Percentiles rank a stretch among this genome's conserved stretches.
These are phyloP conservation scores for Pseudogymnoascus pannorum DNA, from an alignment of 2,329 filamentous ascomycete genomes.

Conservation along the genomic window DNA sequence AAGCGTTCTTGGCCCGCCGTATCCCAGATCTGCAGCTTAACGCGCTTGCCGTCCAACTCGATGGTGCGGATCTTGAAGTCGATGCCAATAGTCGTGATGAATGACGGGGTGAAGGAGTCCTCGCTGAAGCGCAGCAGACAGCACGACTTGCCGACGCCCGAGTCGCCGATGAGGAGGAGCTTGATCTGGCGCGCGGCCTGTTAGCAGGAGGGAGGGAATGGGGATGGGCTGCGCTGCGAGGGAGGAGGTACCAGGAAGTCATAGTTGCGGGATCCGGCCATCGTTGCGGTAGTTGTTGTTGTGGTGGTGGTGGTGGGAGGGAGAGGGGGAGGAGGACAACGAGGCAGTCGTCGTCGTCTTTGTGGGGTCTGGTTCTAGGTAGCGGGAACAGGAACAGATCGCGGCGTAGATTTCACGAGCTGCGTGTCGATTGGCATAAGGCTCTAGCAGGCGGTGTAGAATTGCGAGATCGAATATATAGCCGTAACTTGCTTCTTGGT, in stretches of 20 bases:
- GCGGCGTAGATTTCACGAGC: slow-evolving; percentile 4
- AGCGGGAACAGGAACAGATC: slow-evolving; percentile 5
- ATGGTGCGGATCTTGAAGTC: slow-evolving; percentile 99
- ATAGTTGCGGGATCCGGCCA: slow-evolving; percentile 98
- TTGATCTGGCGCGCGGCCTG: slow-evolving; percentile 52
- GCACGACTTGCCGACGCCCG: slow-evolving; percentile 99
- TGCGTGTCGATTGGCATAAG: neutral
- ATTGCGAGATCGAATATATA: neutral
- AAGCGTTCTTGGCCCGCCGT: slow-evolving; percentile 97
- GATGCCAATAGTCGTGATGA: slow-evolving; percentile 99
- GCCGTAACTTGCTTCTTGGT: neutral
- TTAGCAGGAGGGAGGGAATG: slow-evolving; percentile 19
- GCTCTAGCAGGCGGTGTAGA: neutral
- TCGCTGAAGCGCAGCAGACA: slow-evolving; percentile 95
- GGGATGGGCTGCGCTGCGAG: slow-evolving; percentile 15
- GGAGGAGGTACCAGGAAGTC: slow-evolving; percentile 78
- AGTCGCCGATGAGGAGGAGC: slow-evolving; percentile 99
- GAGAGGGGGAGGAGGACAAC: neutral
- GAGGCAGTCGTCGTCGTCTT: neutral
- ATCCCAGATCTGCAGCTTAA: slow-evolving; percentile 99
- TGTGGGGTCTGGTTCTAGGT: slow-evolving; percentile 7
- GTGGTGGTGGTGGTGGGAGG: neutral
- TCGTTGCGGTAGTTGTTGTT: slow-evolving; percentile 33
- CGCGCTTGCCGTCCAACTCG: slow-evolving; percentile 95
- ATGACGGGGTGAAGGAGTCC: slow-evolving; percentile 98